Conservation (phyloP, 2,329 filamentous ascomycete genomes). For the Pseudopyrenochaeta lycopersici region DNA sequence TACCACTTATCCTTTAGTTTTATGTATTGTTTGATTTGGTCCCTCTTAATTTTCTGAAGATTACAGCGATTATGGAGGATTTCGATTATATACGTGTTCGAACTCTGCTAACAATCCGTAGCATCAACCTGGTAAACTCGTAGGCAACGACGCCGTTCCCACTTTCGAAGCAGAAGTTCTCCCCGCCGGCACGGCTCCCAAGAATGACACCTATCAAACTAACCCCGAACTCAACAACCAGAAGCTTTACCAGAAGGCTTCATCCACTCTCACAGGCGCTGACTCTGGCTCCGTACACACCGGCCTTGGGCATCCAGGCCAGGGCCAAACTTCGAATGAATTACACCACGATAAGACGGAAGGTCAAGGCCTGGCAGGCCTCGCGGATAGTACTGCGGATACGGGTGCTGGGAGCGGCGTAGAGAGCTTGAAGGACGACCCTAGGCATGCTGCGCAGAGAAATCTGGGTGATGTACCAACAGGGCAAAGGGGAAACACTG, state of each 20-base stretch:
- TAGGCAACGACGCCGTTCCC: conserved; percentile 65
- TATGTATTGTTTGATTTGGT: too few species aligned
- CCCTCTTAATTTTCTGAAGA: too few species aligned
- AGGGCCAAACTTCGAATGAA: conserved; percentile 60
- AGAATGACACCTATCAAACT: conserved; percentile 54
- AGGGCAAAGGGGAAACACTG: conserved; percentile 43
- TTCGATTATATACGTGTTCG: not conserved
- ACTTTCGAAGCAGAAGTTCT: conserved; percentile 71
- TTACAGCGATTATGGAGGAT: too few species aligned
- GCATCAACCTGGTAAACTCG: conserved; percentile 71
- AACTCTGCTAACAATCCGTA: conserved; percentile 43
- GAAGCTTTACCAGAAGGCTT: conserved; percentile 53
- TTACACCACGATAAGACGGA: conserved; percentile 57
- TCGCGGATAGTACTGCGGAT: conserved; percentile 36
- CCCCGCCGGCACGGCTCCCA: conserved; percentile 70
- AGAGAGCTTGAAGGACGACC: conserved; percentile 40
- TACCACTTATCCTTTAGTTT: not conserved
- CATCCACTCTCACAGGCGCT: conserved; percentile 59
- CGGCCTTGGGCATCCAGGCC: conserved; percentile 62
- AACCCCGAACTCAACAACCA: conserved; percentile 57
- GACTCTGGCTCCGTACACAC: conserved; percentile 64
- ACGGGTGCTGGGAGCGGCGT: conserved; percentile 15
- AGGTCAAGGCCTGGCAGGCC: conserved; percentile 57
- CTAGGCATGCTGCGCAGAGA: conserved; percentile 47
- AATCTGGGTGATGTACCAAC: conserved; percentile 49